Conservation (phyloP, 2,329 filamentous ascomycete genomes). For the Elsinoe ampelina region DNA sequence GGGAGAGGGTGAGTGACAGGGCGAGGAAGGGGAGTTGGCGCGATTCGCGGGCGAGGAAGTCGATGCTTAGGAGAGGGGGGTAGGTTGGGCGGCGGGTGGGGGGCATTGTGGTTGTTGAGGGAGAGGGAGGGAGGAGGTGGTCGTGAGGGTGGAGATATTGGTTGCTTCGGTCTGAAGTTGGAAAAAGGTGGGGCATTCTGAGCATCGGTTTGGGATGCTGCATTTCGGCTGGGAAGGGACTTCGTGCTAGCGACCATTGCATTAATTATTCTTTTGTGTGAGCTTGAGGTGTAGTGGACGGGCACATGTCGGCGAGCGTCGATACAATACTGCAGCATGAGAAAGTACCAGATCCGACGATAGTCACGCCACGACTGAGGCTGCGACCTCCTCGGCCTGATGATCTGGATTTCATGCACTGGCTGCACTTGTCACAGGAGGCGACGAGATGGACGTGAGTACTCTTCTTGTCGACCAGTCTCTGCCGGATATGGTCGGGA, state of each 20-base stretch:
- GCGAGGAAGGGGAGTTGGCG: conserved; percentile 3
- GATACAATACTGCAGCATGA: background rate
- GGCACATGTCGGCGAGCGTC: background rate
- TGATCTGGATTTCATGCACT: conserved; percentile 3
- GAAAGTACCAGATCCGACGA: conserved; percentile 1
- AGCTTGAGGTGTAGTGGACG: background rate
- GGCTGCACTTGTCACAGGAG: background rate
- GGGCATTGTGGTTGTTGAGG: background rate
- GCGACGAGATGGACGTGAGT: conserved; percentile 7
- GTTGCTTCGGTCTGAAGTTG: too few species aligned
- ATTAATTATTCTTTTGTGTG: too few species aligned
- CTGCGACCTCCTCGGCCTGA: background rate
- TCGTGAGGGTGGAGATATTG: background rate
- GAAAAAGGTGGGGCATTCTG: too few species aligned
- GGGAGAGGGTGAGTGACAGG: conserved; percentile 1
- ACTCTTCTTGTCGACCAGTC: background rate
- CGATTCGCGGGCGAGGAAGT: background rate
- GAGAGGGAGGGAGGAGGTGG: background rate
- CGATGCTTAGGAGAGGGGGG: conserved; percentile 8
- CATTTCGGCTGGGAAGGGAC: background rate
- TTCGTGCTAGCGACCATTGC: background rate
- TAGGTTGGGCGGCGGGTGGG: background rate
- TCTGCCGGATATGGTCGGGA: background rate
- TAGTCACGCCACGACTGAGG: background rate
- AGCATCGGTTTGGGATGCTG: too few species aligned